Evolutionary conservation across 805 yeast species (phyloP).

Genomic region (Candida orba): DNA sequence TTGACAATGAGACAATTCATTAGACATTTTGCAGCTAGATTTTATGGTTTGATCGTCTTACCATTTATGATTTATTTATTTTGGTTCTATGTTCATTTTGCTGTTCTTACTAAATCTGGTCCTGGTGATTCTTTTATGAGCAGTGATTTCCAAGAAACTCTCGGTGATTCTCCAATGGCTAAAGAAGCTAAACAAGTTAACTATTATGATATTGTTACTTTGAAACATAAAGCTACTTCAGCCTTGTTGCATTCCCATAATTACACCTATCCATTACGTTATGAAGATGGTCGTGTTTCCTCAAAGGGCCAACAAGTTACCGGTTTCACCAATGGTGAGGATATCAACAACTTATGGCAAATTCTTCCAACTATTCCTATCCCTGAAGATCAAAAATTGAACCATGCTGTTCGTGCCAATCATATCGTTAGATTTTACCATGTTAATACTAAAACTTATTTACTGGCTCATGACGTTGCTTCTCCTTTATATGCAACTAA

Average conservation of each 20-base stretch:
- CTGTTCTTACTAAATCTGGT: slow-evolving; percentile 76
- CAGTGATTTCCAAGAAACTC: slow-evolving; percentile 88
- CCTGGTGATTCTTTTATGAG: slow-evolving; percentile 96
- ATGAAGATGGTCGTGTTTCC: slow-evolving; percentile 93
- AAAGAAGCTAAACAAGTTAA: slow-evolving; percentile 63
- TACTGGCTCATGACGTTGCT: slow-evolving; percentile 92
- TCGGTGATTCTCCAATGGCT: slow-evolving; percentile 76
- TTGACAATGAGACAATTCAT: slow-evolving; percentile 47
- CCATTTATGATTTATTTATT: slow-evolving; percentile 78
- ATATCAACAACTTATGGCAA: slow-evolving; percentile 78
- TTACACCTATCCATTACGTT: slow-evolving; percentile 72
- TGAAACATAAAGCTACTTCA: slow-evolving; percentile 74
- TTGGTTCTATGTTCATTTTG: slow-evolving; percentile 92
- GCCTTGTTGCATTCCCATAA: slow-evolving; percentile 82
- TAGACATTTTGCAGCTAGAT: slow-evolving; percentile 71
- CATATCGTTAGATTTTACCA: slow-evolving; percentile 78
- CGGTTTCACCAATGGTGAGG: slow-evolving; percentile 42
- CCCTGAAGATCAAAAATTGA: slow-evolving; percentile 31
- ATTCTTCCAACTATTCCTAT: slow-evolving; percentile 55
- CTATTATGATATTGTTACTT: slow-evolving; percentile 67
- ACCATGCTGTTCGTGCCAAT: slow-evolving; percentile 55
- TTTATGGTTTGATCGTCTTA: slow-evolving; percentile 59
- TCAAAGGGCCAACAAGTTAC: slow-evolving; percentile 95
- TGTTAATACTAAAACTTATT: slow-evolving; percentile 66
- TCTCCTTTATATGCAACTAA: slow-evolving; percentile 90